These are phyloP conservation scores for Inonotus hispidus DNA, from an alignment of 1,284 basidiomycete genomes.

Conservation along the genomic window DNA sequence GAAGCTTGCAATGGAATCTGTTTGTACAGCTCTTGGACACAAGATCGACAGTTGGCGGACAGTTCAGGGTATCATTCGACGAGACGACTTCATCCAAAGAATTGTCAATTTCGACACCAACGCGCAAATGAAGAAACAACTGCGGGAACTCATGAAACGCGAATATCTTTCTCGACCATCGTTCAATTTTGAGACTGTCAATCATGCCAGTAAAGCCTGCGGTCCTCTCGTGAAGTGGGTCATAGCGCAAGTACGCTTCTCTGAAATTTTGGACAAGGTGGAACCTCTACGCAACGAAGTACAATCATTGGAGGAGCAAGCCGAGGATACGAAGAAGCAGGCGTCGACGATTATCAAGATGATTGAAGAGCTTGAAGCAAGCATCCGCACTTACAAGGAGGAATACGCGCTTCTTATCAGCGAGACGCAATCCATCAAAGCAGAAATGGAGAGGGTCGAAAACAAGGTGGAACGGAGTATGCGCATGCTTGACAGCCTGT, in stretches of 20 bases:
- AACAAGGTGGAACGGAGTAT: constrained; percentile 96
- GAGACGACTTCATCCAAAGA: constrained; percentile 95
- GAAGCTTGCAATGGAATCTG: constrained; percentile 98
- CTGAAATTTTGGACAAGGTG: constrained; percentile 96
- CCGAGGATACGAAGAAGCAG: constrained; percentile 90
- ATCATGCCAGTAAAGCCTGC: constrained; percentile 95
- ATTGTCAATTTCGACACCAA: constrained; percentile 98
- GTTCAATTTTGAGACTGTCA: constrained; percentile 94
- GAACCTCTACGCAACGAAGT: constrained; percentile 97
- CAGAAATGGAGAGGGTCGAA: constrained; percentile 97
- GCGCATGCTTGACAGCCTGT: constrained; percentile 91
- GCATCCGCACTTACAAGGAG: constrained; percentile 93
- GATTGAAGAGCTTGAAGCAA: constrained; percentile 89
- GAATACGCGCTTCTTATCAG: constrained; percentile 97
- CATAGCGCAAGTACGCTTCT: constrained; percentile 95
- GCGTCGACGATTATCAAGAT: constrained; percentile 87
- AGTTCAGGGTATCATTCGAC: constrained; percentile 93
- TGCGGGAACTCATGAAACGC: constrained; percentile 90
- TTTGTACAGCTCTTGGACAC: constrained; percentile 96
- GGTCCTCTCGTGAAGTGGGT: constrained; percentile 99
- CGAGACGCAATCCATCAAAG: constrained; percentile 95
- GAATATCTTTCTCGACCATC: constrained; percentile 90
- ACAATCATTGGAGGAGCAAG: constrained; percentile 86
- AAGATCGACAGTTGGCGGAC: constrained; percentile 97
- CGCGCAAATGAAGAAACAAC: constrained; percentile 81